These are phyloP conservation scores for Stagonosporopsis cucurbitacearum DNA, from an alignment of 2,329 filamentous ascomycete genomes.

Conservation along the genomic window DNA sequence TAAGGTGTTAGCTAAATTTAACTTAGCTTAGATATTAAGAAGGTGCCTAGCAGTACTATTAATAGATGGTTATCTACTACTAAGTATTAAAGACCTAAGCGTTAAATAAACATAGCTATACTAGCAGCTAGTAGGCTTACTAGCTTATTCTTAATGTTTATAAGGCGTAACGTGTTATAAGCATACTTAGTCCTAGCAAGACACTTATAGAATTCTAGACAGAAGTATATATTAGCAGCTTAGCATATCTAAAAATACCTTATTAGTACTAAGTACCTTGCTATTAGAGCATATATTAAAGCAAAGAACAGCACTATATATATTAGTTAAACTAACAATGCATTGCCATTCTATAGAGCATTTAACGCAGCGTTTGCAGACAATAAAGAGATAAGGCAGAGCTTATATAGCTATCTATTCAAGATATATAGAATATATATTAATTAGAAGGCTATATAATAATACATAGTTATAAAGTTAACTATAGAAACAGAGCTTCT, in stretches of 20 bases:
- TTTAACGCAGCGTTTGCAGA: too few relatives aligned
- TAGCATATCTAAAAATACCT: neutral
- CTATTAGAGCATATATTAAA: conserved; percentile 2
- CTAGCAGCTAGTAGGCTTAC: conserved; percentile 23
- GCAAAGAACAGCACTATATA: neutral
- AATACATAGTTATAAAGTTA: too few relatives aligned
- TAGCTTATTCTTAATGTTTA: conserved; percentile 20
- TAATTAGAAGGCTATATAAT: neutral
- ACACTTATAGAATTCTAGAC: conserved; percentile 7
- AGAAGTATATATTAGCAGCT: neutral
- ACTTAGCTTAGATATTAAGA: too few relatives aligned
- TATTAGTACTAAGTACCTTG: conserved; percentile 3
- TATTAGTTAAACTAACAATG: neutral
- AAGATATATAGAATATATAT: neutral
- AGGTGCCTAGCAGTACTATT: too few relatives aligned
- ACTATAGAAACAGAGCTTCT: too few relatives aligned
- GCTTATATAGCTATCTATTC: neutral
- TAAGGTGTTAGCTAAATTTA: too few relatives aligned
- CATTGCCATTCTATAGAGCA: neutral
- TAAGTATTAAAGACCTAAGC: too few relatives aligned
- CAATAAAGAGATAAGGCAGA: neutral
- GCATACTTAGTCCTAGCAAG: conserved; percentile 14
- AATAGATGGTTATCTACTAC: too few relatives aligned
- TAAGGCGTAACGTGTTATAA: conserved; percentile 19
- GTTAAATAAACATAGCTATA: too few relatives aligned